phyloP scores from a whole-genome alignment of 441 rosid genomes.

The Omphalea diandra region DNA sequence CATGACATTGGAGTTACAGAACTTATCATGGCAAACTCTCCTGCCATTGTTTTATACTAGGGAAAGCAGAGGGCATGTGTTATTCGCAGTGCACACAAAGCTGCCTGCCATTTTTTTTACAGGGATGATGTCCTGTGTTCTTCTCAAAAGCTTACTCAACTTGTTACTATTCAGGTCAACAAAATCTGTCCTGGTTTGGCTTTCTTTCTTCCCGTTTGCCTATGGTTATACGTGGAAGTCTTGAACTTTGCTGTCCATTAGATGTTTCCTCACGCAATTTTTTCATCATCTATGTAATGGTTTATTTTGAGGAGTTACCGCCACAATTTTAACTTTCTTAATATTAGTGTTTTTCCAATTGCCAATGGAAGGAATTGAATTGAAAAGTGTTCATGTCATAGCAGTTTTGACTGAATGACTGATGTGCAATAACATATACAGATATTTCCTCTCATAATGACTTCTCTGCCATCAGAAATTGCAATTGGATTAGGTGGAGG shows the following conservation, averaged over 20 bases:
- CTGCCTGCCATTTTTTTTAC: background rate
- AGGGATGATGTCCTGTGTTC: background rate
- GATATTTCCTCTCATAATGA: background rate
- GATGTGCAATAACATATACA: background rate
- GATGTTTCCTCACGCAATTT: background rate
- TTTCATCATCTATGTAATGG: background rate
- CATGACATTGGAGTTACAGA: background rate
- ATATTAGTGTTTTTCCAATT: background rate
- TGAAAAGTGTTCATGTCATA: slow-evolving; percentile 3
- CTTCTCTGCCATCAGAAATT: background rate
- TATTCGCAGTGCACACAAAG: too few species aligned
- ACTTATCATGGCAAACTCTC: background rate
- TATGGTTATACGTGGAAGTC: too few species aligned
- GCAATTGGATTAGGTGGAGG: slow-evolving; percentile 10
- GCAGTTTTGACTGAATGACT: background rate
- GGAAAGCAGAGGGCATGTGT: background rate
- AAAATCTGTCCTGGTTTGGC: background rate
- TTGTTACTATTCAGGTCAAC: background rate
- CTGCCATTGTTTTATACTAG: background rate
- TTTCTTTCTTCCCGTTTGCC: too few species aligned
- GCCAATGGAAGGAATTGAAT: background rate
- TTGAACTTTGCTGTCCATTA: background rate
- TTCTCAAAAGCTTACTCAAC: background rate
- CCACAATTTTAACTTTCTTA: background rate
- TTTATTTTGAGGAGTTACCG: background rate